Base-by-base conservation (phyloP, 176 grass and related monocot species). In the Echinochloa phyllopogon region DNA sequence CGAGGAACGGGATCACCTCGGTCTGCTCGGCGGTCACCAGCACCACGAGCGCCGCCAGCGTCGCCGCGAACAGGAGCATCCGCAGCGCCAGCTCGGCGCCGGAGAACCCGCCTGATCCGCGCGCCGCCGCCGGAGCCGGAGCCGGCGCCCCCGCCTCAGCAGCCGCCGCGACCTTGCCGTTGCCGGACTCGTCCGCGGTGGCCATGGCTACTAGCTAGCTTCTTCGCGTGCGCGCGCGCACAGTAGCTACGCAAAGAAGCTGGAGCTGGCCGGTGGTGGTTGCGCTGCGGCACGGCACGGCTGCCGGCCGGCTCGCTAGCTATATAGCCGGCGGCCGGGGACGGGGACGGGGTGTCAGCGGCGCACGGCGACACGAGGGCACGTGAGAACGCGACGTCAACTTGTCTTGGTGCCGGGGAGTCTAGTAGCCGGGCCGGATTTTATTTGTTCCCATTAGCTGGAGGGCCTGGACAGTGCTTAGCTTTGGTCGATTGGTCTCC, bases 11-110 rank as follows among this genome's bases (percentile, higher is more conserved):
- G 3, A 94, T 4, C 3, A 21, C 5, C 36, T 21, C 60, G 0
- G 92, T 94, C 51, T 94, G 75, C 92, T 97, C 92, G 59, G 74
- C 49, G 40, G 92, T 97, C 70, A 62, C 89, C 76, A 97, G 72
- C 64, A 97, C 87, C 0, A 97, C 83, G 8, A 90, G 82, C 53
- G 40, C 79, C 10, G 92, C 41, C 1, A 92, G 76, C 10, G 92
- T 69, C 48, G 73, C 78, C 23, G 90, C 92, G 23, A 97, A 84
- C 15, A 97, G 79, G 27, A 97, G 24, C 62, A 82, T 43, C 39
- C 92, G 67, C 33, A 94, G 87, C 0, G 50, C 40, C 5, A 92
- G 58, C 58, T 94, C 80, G 4, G 80, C 25, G 17, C 68, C 21
- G 63, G 48, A 74, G 48, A 83, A 83, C 29, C 29, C 29, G 29